Percentiles rank a stretch among this genome's conserved stretches.
Evolutionary conservation across 345 rosid genomes (phyloP).

Genomic region (Leavenworthia alabamica): DNA sequence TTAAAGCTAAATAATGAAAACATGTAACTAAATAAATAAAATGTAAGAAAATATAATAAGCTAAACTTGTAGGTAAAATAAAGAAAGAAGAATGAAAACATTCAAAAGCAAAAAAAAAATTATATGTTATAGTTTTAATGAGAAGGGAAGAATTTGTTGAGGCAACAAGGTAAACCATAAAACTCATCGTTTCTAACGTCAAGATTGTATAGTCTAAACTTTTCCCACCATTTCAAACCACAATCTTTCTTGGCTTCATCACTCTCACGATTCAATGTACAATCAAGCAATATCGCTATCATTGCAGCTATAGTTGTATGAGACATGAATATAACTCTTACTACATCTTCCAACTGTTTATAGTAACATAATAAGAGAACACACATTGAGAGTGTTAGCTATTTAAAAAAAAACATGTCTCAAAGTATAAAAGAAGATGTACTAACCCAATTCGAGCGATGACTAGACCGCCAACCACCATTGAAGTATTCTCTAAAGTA

Average conservation of each 20-base stretch:
- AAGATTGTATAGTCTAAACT: conserved; percentile 42
- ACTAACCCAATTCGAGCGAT: conserved; percentile 37
- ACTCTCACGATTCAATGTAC: conserved; percentile 38
- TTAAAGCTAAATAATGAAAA: neutral
- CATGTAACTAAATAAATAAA: neutral
- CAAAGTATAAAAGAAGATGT: neutral
- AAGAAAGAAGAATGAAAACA: neutral
- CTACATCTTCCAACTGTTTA: conserved; percentile 41
- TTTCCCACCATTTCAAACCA: conserved; percentile 65
- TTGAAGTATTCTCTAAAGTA: conserved; percentile 48
- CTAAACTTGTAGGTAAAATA: neutral
- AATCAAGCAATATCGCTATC: conserved; percentile 45
- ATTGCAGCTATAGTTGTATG: conserved; percentile 51
- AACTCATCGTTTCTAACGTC: conserved; percentile 70
- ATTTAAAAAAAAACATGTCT: neutral
- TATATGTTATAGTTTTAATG: conserved; percentile 19
- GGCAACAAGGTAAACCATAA: conserved; percentile 53
- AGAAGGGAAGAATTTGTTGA: conserved; percentile 57
- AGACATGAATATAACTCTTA: conserved; percentile 56
- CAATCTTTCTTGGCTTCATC: conserved; percentile 46
- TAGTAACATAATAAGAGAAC: neutral
- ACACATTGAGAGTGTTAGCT: neutral
- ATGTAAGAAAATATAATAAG: neutral
- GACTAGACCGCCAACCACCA: conserved; percentile 35
- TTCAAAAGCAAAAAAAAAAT: neutral